Evolutionary conservation across 345 rosid species (phyloP).

Genomic region (Sapria himalayana): DNA sequence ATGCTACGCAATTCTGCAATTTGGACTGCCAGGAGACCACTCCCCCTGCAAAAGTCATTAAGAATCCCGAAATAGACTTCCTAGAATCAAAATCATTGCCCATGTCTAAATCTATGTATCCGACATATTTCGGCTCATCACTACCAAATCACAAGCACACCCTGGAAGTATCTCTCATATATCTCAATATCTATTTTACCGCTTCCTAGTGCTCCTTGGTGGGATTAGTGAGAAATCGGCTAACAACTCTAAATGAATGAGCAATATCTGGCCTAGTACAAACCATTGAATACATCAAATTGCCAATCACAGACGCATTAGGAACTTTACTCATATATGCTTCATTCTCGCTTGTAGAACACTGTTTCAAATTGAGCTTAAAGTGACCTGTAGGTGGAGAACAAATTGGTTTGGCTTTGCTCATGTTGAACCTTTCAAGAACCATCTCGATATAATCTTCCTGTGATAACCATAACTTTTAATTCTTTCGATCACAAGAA

Average conservation of each 20-base stretch:
- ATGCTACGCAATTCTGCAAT: no score
- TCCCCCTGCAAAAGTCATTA: not conserved
- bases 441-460: no score
- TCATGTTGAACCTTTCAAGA: not conserved
- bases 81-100: not conserved
- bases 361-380: not conserved
- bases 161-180: not conserved
- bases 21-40: not conserved
- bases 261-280: not conserved
- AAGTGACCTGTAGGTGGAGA: not conserved
- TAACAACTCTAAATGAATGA: not conserved
- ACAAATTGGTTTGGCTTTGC: not conserved
- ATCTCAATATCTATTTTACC: not conserved
- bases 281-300: slow-evolving; percentile 2
- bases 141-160: not conserved
- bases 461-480: no score
- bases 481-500: no score
- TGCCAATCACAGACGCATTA: not conserved
- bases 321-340: not conserved
- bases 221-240: not conserved
- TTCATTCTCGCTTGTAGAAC: not conserved
- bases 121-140: not conserved
- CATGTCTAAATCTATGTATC: not conserved
- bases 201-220: not conserved
- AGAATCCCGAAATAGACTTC: not conserved